These are phyloP conservation scores for Puccinia novopanici DNA, from an alignment of 1,284 basidiomycete species.

Conservation along the genomic window DNA sequence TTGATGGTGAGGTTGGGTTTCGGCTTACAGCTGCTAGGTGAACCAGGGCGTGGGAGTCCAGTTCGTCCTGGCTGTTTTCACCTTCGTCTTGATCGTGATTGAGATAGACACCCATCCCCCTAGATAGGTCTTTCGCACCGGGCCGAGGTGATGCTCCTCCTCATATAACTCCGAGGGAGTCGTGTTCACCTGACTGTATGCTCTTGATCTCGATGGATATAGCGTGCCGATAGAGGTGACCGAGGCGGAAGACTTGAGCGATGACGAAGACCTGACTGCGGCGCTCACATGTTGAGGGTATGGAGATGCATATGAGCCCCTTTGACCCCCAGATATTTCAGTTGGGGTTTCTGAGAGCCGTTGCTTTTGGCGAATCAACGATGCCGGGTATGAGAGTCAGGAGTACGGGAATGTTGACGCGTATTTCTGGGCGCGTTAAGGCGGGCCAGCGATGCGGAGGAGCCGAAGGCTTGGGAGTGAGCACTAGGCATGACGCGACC, in stretches of 20 bases:
- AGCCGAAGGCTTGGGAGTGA: constrained; percentile 15
- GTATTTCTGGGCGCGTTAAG: not conserved
- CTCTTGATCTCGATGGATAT: constrained; percentile 14
- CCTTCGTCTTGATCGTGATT: constrained; percentile 14
- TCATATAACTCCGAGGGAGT: not conserved
- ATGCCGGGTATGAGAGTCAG: constrained; percentile 15
- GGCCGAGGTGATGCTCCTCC: not conserved
- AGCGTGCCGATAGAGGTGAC: constrained; percentile 5
- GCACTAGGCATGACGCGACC: not conserved
- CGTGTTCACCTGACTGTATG: constrained; percentile 18
- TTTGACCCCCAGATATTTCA: not conserved
- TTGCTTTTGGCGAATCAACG: constrained; percentile 32
- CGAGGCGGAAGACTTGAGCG: constrained; percentile 22
- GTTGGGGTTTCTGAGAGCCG: not conserved
- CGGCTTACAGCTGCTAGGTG: not conserved
- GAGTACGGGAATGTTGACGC: constrained; percentile 6
- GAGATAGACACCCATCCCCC: constrained; percentile 48
- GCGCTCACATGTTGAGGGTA: constrained; percentile 1
- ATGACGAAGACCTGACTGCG: constrained; percentile 21
- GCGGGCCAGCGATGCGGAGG: constrained; percentile 21
- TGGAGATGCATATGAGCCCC: constrained; percentile 11
- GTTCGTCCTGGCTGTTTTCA: constrained; percentile 18
- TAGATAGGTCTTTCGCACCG: constrained; percentile 31
- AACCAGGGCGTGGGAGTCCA: not conserved
- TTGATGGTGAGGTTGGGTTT: constrained; percentile 43